phyloP scores from a whole-genome alignment of 1,139 yeast species.

The Pneumocystis sp. region DNA sequence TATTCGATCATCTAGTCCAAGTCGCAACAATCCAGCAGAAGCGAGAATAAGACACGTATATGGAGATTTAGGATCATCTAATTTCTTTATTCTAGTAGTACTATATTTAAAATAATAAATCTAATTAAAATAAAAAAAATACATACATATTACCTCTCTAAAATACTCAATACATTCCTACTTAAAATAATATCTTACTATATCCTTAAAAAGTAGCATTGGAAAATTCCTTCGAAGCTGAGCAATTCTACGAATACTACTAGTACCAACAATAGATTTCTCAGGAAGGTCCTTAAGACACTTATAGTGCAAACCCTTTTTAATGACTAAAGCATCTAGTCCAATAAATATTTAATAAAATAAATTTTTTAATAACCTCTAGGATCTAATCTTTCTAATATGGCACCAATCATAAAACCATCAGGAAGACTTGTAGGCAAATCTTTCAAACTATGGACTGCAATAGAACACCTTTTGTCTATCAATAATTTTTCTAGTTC shows the following conservation, averaged over 20 bases:
- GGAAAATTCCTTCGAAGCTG: constrained; percentile 48
- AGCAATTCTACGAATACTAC: constrained; percentile 85
- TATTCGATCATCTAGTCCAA: constrained; percentile 58
- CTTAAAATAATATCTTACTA: constrained; percentile 19
- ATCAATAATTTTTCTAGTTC: constrained; percentile 72
- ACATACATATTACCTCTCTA: constrained; percentile 51
- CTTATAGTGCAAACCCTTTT: constrained; percentile 45
- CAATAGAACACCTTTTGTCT: constrained; percentile 61
- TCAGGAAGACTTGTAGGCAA: constrained; percentile 88
- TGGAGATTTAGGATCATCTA: constrained; percentile 33
- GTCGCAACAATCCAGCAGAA: constrained; percentile 74
- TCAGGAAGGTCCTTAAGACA: constrained; percentile 58
- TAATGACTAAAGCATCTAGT: constrained; percentile 85
- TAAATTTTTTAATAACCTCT: background rate
- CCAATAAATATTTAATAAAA: background rate
- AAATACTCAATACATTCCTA: background rate
- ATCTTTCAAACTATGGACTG: constrained; percentile 88
- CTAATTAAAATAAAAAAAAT: background rate
- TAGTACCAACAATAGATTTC: constrained; percentile 84
- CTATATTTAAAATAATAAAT: background rate
- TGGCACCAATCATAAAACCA: constrained; percentile 78
- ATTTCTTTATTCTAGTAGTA: background rate
- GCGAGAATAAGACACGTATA: constrained; percentile 75
- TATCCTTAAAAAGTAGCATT: constrained; percentile 49
- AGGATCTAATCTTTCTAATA: constrained; percentile 51